Conservation (phyloP, 148 eudicot species). For the Fagopyrum homotropicum region DNA sequence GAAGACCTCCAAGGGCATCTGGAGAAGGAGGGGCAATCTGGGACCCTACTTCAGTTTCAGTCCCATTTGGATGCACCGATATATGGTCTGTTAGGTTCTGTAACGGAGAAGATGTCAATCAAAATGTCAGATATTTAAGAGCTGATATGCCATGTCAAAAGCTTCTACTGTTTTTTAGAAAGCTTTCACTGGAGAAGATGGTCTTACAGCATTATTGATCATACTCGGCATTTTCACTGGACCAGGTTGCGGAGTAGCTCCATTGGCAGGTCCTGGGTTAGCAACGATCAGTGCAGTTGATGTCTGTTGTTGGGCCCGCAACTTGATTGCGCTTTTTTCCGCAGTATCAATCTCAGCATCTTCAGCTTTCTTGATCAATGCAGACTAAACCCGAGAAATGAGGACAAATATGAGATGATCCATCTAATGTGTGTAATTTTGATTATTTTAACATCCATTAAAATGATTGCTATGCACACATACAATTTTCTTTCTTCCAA, state of each 20-base stretch:
- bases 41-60: constrained; percentile 42
- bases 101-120: not conserved
- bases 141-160: not conserved
- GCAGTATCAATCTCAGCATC: constrained; percentile 93
- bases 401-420: not conserved
- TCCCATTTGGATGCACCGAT: constrained; percentile 53
- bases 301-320: constrained; percentile 75
- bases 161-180: not conserved
- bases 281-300: constrained; percentile 80
- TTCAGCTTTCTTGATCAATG: constrained; percentile 87
- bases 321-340: constrained; percentile 87
- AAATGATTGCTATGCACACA: not conserved
- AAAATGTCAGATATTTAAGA: not conserved
- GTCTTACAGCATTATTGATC: constrained; percentile 11
- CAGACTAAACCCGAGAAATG: constrained; percentile 42
- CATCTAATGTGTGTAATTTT: not conserved
- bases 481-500: not conserved
- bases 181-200: not conserved
- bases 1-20: constrained; percentile 81
- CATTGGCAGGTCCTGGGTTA: constrained; percentile 60
- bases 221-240: constrained; percentile 65
- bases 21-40: constrained; percentile 56
- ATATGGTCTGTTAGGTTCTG: constrained; percentile 47
- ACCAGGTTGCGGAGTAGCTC: constrained; percentile 58
- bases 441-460: not conserved